Percentiles rank a stretch among this genome's conserved stretches.
phyloP scores from a whole-genome alignment of 768 basidiomycete genomes.

The Serendipita sp. region DNA sequence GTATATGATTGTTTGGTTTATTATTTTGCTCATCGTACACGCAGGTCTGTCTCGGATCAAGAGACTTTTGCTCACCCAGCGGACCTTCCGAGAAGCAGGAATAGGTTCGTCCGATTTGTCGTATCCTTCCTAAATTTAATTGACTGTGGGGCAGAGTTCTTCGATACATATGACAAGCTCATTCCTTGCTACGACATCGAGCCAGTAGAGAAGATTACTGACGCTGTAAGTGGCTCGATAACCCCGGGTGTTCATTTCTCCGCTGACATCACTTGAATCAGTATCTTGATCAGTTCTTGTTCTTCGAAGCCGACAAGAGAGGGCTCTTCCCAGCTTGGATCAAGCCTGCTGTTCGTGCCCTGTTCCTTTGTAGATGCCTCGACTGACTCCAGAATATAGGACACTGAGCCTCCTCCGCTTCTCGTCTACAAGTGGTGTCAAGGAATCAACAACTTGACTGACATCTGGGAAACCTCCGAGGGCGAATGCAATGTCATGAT shows the following conservation, averaged over 20 bases:
- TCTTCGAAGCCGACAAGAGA: slow-evolving; percentile 97
- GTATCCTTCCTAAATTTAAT: not conserved
- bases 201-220: slow-evolving; percentile 99
- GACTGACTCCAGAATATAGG: slow-evolving; percentile 29
- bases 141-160: slow-evolving; percentile 43
- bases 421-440: slow-evolving; percentile 99
- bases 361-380: slow-evolving; percentile 12
- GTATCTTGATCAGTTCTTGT: slow-evolving; percentile 96
- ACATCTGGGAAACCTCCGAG: slow-evolving; percentile 96
- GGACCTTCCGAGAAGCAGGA: slow-evolving; percentile 96
- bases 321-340: slow-evolving; percentile 98
- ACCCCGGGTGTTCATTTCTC: slow-evolving; percentile 7
- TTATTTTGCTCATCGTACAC: not conserved
- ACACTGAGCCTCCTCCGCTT: slow-evolving; percentile 91
- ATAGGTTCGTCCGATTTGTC: slow-evolving; percentile 28
- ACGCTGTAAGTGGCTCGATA: slow-evolving; percentile 46
- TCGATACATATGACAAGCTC: slow-evolving; percentile 94
- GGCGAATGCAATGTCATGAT: slow-evolving; percentile 98
- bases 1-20: slow-evolving; percentile 12
- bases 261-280: slow-evolving; percentile 19
- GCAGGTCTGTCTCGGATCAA: slow-evolving; percentile 89
- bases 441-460: slow-evolving; percentile 96
- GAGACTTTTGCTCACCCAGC: slow-evolving; percentile 87
- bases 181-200: slow-evolving; percentile 99
- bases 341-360: slow-evolving; percentile 58